These are phyloP conservation scores for Hydnomerulius pinastri DNA, from an alignment of 768 basidiomycete species.

Conservation along the genomic window DNA sequence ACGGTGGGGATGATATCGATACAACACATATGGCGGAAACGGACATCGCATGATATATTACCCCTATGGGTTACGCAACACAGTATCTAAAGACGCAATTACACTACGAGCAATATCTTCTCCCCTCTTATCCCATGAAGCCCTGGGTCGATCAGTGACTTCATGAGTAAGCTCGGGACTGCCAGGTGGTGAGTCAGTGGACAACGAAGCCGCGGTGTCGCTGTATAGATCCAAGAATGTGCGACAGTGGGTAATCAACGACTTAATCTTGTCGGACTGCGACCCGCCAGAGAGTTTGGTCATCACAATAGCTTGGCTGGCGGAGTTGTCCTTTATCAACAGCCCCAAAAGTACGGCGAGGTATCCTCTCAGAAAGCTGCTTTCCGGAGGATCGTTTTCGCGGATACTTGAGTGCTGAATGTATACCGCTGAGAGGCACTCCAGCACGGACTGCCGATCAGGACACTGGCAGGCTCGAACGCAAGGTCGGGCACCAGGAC, in stretches of 20 bases:
- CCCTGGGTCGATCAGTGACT: slow-evolving; percentile 4
- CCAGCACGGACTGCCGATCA: slow-evolving; percentile 44
- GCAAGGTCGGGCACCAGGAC: slow-evolving; percentile 51
- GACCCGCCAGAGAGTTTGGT: slow-evolving; percentile 38
- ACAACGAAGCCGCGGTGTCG: slow-evolving; percentile 31
- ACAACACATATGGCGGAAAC: slow-evolving; percentile 9
- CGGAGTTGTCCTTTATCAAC: slow-evolving; percentile 36
- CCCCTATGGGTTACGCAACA: neutral
- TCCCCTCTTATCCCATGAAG: slow-evolving; percentile 34
- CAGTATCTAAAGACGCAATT: slow-evolving; percentile 48
- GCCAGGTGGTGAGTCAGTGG: slow-evolving; percentile 13
- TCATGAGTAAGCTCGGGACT: slow-evolving; percentile 10
- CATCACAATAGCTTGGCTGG: slow-evolving; percentile 36
- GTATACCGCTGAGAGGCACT: slow-evolving; percentile 55
- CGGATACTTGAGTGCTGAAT: slow-evolving; percentile 31
- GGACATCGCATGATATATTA: slow-evolving; percentile 21
- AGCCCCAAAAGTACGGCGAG: slow-evolving; percentile 73
- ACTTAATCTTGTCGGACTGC: slow-evolving; percentile 28
- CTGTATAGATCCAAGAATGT: slow-evolving; percentile 46
- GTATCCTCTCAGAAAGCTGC: slow-evolving; percentile 67
- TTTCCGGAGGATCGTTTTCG: slow-evolving; percentile 34
- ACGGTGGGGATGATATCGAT: slow-evolving; percentile 38
- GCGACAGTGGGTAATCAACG: slow-evolving; percentile 37
- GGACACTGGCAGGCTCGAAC: slow-evolving; percentile 55
- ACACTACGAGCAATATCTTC: slow-evolving; percentile 49